Evolutionary conservation across 2,329 filamentous ascomycete species (phyloP), one percentile per base, ranked within the genome.

Genomic region (Alternaria panax): DNA sequence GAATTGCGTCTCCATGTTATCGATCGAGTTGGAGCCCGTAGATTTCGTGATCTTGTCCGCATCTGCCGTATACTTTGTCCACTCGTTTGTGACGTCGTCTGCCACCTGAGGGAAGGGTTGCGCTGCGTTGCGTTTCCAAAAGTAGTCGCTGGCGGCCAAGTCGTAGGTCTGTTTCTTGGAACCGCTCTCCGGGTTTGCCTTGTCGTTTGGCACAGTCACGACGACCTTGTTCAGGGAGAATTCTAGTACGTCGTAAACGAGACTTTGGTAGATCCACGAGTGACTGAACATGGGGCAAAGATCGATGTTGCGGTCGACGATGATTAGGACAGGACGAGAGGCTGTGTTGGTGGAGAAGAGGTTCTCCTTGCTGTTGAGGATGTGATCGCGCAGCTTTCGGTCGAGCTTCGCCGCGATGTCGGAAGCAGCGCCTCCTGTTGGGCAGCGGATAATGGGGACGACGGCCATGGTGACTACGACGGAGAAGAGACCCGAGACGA

Each of bases 401-500:
- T 99, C 95, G 24, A 99, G 87, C 74, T 96, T 97, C 14, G 92
- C 91, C 14, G 93, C 91, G 66, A 99, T 96, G 84, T 97, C 90
- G 75, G 98, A 94, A 14, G 95, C 94, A 4, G 95, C 92, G 34
- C 92, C 93, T 50, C 90, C 92, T 75, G 95, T 97, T 7, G 95
- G 93, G 74, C 92, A 97, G 67, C 95, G 86, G 72, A 99, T 98
- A 68, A 99, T 93, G 7, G 95, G 95, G 68, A 99, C 97, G 3
- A 93, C 89, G 90, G 93, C 94, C 92, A 97, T 97, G 5, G 95
- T 99, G n/a, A 96, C 95, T 60, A 95, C 90, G 48, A 99, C 95
- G 64, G 93, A 97, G 80, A 98, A 99, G n/a, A 99, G 82, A 0
- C 95, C 95, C 71, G 91, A 96, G 51, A 99, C 95, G 64, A 98